These are phyloP conservation scores for Rhodotorula paludigena DNA, from an alignment of 768 basidiomycete genomes.

Conservation along the genomic window DNA sequence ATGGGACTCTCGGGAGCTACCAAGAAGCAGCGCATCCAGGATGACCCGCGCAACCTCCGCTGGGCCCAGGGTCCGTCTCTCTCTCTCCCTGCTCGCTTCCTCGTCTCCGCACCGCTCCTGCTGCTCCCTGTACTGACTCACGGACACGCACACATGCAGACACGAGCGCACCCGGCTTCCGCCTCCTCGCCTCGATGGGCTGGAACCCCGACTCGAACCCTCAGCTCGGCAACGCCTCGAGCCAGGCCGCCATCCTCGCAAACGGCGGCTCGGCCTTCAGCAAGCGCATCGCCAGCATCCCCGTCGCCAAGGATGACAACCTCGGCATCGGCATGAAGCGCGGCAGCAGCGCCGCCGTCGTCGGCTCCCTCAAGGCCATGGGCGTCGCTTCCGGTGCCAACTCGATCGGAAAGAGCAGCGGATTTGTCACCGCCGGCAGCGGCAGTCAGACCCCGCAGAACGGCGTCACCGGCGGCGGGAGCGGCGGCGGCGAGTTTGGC, in stretches of 20 bases:
- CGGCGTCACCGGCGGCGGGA: conserved; percentile 13
- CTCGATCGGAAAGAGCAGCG: not conserved
- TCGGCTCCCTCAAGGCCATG: conserved; percentile 27
- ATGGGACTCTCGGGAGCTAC: conserved; percentile 34
- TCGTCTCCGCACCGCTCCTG: not conserved
- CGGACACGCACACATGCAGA: not conserved
- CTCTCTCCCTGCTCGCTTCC: not conserved
- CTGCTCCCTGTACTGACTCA: not conserved
- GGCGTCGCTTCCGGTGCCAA: conserved; percentile 19
- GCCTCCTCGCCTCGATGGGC: conserved; percentile 41
- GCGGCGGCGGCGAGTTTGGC: conserved; percentile 40
- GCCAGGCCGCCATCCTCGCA: conserved; percentile 31
- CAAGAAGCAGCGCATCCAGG: conserved; percentile 39
- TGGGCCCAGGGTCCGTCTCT: conserved; percentile 24
- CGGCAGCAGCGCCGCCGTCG: conserved; percentile 27
- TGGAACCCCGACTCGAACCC: conserved; percentile 34
- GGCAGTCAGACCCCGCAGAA: conserved; percentile 19
- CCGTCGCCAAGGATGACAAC: conserved; percentile 39
- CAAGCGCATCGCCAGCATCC: conserved; percentile 37
- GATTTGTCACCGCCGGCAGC: conserved; percentile 34
- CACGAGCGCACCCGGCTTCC: conserved; percentile 37
- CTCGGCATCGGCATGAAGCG: conserved; percentile 40
- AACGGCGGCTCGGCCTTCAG: conserved; percentile 25
- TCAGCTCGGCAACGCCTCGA: conserved; percentile 19
- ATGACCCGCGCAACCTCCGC: conserved; percentile 35